Evolutionary conservation across 495 filamentous ascomycete species (phyloP).

Genomic region (Collariella sp.): DNA sequence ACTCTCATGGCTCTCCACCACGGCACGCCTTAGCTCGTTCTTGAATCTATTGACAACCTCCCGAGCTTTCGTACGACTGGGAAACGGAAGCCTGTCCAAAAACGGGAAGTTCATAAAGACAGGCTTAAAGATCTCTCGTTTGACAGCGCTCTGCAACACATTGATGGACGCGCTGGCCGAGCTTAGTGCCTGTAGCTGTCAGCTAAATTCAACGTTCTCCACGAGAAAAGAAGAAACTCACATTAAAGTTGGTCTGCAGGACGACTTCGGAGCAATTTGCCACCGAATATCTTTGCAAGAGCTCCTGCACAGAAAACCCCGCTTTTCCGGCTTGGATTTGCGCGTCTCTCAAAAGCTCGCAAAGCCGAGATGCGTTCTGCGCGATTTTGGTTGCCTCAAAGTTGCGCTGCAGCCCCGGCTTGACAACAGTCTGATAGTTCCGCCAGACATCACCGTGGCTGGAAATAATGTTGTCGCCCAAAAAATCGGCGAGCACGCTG

Average conservation of each 20-base stretch:
- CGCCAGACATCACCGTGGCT: slow-evolving; percentile 11
- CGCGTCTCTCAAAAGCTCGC: slow-evolving; percentile 4
- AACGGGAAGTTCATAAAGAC: slow-evolving; percentile 33
- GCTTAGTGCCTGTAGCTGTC: neutral
- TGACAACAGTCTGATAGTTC: slow-evolving; percentile 10
- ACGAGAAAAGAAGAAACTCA: neutral
- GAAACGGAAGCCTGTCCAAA: slow-evolving; percentile 24
- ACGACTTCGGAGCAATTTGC: slow-evolving; percentile 17
- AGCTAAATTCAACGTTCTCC: neutral
- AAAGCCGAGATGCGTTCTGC: slow-evolving; percentile 4
- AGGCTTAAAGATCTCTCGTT: slow-evolving; percentile 32
- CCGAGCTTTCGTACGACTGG: slow-evolving; percentile 15
- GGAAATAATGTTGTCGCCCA: slow-evolving; percentile 19
- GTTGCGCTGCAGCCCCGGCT: slow-evolving; percentile 10
- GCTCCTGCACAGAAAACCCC: slow-evolving; percentile 11
- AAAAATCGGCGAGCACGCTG: slow-evolving; percentile 32
- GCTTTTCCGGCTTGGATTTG: slow-evolving; percentile 1
- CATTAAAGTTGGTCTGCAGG: slow-evolving; percentile 10
- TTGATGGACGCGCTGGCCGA: slow-evolving; percentile 23
- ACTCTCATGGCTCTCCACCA: slow-evolving; percentile 6
- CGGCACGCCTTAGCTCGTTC: slow-evolving; percentile 5
- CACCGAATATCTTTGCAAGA: slow-evolving; percentile 14
- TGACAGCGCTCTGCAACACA: slow-evolving; percentile 23
- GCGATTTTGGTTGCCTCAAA: slow-evolving; percentile 5
- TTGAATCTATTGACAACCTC: slow-evolving; percentile 8